Base-by-base conservation (phyloP, 441 rosid species). In the Euphorbia schlechtendalii region DNA sequence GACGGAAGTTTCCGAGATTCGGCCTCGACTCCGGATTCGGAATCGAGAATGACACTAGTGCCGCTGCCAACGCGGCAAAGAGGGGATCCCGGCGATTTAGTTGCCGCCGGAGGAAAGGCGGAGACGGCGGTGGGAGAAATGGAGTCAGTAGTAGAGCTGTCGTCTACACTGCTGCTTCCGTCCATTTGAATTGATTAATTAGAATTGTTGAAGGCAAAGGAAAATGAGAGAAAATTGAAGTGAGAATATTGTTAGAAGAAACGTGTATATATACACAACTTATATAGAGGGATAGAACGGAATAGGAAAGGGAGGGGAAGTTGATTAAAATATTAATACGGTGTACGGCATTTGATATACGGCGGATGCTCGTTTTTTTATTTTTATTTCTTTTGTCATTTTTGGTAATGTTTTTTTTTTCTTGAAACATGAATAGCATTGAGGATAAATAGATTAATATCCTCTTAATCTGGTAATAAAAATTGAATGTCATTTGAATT, bases 1-100 rank as follows among this genome's bases (percentile, higher is more conserved):
- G 96, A 88, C 4, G 98, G 96, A 20, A 94, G 87, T 76, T 91
- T 94, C 36, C 87, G 82, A 0, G 99, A 94, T 68, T 94, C 99
- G 0, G 93, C 94, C 43, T 94, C 99, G 2, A 78, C 82, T 14
- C 94, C 89, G 59, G 78, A 74, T 30, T 90, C 97, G 0, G 83
- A 69, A 65, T 93, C 94, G 8, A 90, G 60, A 51, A 90, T 63
- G 25, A 80, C 95, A 73, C 91, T 90, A 3, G 84, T 57, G 36
- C 96, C 96, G 64, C 98, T 86, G 28, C 96, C 92, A 14, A 85
- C 72, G 1, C 80, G 81, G 79, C 83, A 80, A 3, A 82, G 71
- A 15, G 79, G 69, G n/a, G 82, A 68, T 51, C 66, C 80, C 13
- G 80, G 87, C 0, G 80, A 62, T 22, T 74, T 76, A 0, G 69